Base-by-base conservation (phyloP, 2,329 filamentous ascomycete species). In the Curvularia lunata region DNA sequence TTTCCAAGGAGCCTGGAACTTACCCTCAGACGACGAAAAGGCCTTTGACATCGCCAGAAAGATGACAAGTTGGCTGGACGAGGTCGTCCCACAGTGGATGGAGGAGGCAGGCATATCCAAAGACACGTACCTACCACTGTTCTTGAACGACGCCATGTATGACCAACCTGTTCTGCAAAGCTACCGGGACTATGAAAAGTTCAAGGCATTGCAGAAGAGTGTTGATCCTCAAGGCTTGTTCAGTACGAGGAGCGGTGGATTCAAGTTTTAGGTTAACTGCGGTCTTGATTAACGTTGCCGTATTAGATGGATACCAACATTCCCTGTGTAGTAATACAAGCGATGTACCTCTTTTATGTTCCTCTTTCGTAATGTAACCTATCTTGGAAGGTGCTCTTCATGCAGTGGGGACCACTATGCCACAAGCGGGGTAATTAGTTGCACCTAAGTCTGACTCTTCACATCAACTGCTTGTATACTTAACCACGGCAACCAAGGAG, bases 61-160 rank as follows among this genome's bases (percentile, higher is more conserved):
- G 51, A 19, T 71, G 12, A 70, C 64, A 8, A 55, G 62, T 32
- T 71, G 67, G 67, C 53, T 70, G 16, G 65, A 65, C n/a, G 52
- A 49, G 40, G 53, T 65, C 28, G 60, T 70, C 9, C 66, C 67
- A 2, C 42, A 56, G 37, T 67, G 67, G 68, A 28, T 70, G 52
- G 62, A 60, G 13, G 64, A 70, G 53, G 67, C 68, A 27, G 60
- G 62, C 13, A 65, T 68, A 61, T 47, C 42, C 27, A 40, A 18
- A 6, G 46, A 56, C 38, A 49, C 57, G 37, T 70, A 70, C 48
- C 19, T 65, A 23, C 67, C 67, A n/a, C 38, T 68, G 10, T 70
- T 69, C 37, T 50, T 70, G 47, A 70, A 71, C 34, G 67, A 70
- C 52, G 67, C 68, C 27, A 58, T 61, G 40, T 61, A 56, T 16